These are phyloP conservation scores for Hortiboletus rubellus DNA, from an alignment of 1,284 basidiomycete genomes.

Conservation along the genomic window DNA sequence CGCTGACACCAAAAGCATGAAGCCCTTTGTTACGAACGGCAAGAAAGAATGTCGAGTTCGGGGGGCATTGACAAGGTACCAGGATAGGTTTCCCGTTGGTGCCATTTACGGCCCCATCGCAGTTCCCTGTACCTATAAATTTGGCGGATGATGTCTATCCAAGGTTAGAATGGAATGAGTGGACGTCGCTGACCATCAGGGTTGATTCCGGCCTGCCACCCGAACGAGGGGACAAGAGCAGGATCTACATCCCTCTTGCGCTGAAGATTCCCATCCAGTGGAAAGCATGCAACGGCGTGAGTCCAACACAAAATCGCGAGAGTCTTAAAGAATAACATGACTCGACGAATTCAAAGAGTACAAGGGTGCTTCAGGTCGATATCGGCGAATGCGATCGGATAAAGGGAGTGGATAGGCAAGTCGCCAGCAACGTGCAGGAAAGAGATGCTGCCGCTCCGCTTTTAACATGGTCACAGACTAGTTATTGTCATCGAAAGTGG, in stretches of 20 bases:
- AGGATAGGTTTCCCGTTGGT: conserved; percentile 51
- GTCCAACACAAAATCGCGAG: conserved; percentile 14
- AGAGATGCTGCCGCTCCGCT: neutral
- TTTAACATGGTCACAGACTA: conserved; percentile 2
- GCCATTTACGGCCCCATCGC: conserved; percentile 56
- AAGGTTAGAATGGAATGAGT: neutral
- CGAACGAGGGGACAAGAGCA: conserved; percentile 55
- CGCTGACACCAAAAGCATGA: neutral
- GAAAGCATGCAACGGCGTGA: conserved; percentile 4
- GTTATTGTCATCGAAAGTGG: conserved; percentile 19
- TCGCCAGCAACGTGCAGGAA: conserved; percentile 23
- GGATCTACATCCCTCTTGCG: conserved; percentile 51
- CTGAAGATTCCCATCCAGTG: conserved; percentile 28
- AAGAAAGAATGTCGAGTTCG: conserved; percentile 50
- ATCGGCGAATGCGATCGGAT: neutral
- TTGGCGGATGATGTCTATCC: neutral
- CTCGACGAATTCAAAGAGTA: neutral
- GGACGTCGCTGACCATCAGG: conserved; percentile 45
- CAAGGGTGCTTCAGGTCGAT: neutral
- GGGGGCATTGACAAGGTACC: conserved; percentile 65
- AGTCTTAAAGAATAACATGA: conserved; percentile 12
- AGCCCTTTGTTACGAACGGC: conserved; percentile 33
- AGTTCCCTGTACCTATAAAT: conserved; percentile 44
- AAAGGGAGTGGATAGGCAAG: conserved; percentile 4
- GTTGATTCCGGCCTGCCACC: conserved; percentile 48